Conservation (phyloP, 805 yeast species). For the Saccharomyces eubayanus region DNA sequence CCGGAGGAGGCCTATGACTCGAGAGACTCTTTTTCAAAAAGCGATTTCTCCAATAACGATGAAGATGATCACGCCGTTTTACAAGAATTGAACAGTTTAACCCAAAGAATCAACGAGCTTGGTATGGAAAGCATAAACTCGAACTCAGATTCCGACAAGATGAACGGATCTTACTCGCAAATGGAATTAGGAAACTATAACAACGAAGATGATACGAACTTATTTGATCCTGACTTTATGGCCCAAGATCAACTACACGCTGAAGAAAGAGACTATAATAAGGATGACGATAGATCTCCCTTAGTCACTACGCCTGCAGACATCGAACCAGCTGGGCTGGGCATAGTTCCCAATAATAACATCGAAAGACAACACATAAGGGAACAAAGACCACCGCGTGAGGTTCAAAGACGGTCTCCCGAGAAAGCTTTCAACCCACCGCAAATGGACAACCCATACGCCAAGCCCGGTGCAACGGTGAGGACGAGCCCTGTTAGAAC, state of each 20-base stretch:
- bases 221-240: conserved; percentile 24
- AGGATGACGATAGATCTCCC: conserved; percentile 9
- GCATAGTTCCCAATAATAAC: not conserved
- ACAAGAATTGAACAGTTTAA: conserved; percentile 13
- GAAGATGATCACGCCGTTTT: conserved; percentile 4
- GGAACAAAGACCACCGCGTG: not conserved
- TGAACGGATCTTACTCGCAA: not conserved
- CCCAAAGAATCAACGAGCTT: conserved; percentile 17
- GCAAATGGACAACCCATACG: not conserved
- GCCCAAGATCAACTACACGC: conserved; percentile 17
- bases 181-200: not conserved
- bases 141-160: not conserved
- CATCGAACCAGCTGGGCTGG: not conserved
- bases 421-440: not conserved
- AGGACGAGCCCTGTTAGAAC: not conserved
- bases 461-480: not conserved
- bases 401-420: not conserved
- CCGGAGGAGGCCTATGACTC: not conserved
- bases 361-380: not conserved
- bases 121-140: conserved; percentile 6
- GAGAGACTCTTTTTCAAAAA: not conserved
- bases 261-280: conserved; percentile 24
- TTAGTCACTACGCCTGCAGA: not conserved
- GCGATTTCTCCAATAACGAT: not conserved
- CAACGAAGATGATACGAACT: conserved; percentile 10